Conservation (phyloP, 192 early-diverging fungal genomes). For the Thamnidium elegans region DNA sequence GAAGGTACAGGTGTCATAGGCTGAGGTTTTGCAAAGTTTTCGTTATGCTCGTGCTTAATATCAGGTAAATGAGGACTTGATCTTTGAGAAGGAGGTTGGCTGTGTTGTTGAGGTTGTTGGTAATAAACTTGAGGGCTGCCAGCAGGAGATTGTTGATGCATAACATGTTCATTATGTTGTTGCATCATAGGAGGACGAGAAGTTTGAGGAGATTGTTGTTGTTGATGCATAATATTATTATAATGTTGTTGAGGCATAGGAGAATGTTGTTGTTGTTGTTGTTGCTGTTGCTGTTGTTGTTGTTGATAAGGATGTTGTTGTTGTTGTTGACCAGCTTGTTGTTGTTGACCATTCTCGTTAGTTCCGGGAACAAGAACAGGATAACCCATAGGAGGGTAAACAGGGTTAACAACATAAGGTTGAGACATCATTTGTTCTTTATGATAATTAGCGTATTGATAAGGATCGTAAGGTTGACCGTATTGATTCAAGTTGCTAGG, state of each 20-base stretch:
- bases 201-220: conserved; percentile 9
- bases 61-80: conserved; percentile 21
- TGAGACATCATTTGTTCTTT: conserved; percentile 19
- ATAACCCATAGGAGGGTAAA: conserved; percentile 25
- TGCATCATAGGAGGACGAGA: conserved; percentile 21
- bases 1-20: conserved; percentile 38
- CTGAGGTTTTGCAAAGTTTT: conserved; percentile 15
- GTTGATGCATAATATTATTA: conserved; percentile 21
- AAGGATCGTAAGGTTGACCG: conserved; percentile 20
- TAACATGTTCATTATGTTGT: conserved; percentile 12
- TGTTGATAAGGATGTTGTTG: conserved; percentile 13
- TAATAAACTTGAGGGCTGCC: conserved; percentile 21
- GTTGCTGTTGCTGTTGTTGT: conserved; percentile 1
- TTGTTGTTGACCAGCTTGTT: conserved; percentile 15
- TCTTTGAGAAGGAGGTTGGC: conserved; percentile 3
- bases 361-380: conserved; percentile 23
- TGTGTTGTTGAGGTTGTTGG: conserved; percentile 22
- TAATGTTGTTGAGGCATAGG: conserved; percentile 18
- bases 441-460: conserved; percentile 22
- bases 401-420: conserved; percentile 27
- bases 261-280: conserved; percentile 8
- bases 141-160: conserved; percentile 9
- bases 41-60: conserved; percentile 11
- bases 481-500: conserved; percentile 23
- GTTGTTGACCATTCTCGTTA: conserved; percentile 9